Base-by-base conservation (phyloP, 805 yeast species). In the Naumovozyma dairenensis region DNA sequence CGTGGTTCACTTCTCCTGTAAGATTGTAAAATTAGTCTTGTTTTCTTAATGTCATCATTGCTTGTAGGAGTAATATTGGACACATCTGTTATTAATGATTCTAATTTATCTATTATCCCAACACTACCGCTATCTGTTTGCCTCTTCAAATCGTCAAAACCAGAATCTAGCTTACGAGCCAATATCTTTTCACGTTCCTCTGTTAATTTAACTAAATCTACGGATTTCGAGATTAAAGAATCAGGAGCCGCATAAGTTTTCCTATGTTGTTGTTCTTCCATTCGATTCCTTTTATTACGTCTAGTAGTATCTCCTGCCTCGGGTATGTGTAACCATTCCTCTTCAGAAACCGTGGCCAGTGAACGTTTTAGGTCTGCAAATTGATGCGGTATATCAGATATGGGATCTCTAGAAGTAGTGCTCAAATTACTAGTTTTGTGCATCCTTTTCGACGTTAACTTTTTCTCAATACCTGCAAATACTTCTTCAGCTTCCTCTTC, bases 281-380 rank as follows among this genome's bases (percentile, higher is more conserved):
- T 55, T 34, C 95, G 62, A 31, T 70, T 62, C 36, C 97, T 61
- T 45, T 86, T 84, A 56, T 85, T 85, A 37, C 74, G 65, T 48
- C 76, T 69, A 0, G 98, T 92, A 48, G 83, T 63, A 55, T 89
- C 97, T 1, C 85, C 81, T 2, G 84, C 92, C 42, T 85, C 95
- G 0, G 97, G 97, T 3, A 89, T 50, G 39, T 64, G 68, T 4
- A 70, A 66, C 98, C 98, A 89, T 48, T 87, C 78, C 3, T 73
- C 80, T 15, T 64, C 71, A 3, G 81, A 64, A 0, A 89, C 72
- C 0, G 55, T 45, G 0, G 77, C 61, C 25, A 87, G 56, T 1
- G 67, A 73, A 18, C 77, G 59, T 49, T 87, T 86, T 39, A 80
- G 61, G 48, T 80, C 89, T 1, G 72, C 61, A 52, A 85, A 83